phyloP scores from a whole-genome alignment of 768 basidiomycete species.

The Kwoniella newhampshirensis region DNA sequence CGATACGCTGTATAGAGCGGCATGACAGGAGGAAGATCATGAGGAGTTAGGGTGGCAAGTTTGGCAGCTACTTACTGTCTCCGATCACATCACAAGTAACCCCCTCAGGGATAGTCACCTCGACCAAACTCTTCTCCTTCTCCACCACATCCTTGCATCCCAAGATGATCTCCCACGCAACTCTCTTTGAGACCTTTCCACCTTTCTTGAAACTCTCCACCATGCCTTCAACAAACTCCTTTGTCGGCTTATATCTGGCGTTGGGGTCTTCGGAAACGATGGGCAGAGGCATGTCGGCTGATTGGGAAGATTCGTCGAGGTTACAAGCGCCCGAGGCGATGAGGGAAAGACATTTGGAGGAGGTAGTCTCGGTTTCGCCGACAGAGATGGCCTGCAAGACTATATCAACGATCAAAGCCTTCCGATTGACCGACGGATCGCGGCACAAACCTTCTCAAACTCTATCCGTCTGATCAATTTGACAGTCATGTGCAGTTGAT shows the following conservation, averaged over 20 bases:
- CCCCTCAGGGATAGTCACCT: constrained; percentile 71
- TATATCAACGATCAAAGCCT: not conserved
- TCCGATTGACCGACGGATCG: not conserved
- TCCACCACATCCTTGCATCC: constrained; percentile 75
- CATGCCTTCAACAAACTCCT: constrained; percentile 79
- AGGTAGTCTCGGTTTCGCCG: constrained; percentile 80
- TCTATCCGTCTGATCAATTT: constrained; percentile 86
- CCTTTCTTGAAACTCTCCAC: constrained; percentile 89
- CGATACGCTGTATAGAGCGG: too few species aligned
- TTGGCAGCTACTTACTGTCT: constrained; percentile 64
- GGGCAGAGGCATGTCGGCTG: constrained; percentile 61
- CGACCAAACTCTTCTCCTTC: constrained; percentile 77
- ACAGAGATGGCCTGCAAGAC: constrained; percentile 69
- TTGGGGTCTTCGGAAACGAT: constrained; percentile 62
- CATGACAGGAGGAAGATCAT: too few species aligned
- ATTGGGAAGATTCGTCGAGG: constrained; percentile 65
- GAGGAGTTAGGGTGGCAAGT: too few species aligned
- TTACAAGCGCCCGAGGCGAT: constrained; percentile 78
- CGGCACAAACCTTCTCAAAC: constrained; percentile 73
- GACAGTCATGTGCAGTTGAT: constrained; percentile 81
- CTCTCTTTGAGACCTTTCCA: constrained; percentile 83
- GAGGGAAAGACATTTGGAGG: constrained; percentile 72
- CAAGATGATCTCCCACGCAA: constrained; percentile 93
- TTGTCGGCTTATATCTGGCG: constrained; percentile 63
- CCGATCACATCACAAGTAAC: constrained; percentile 90